Percentiles rank a stretch among this genome's conserved stretches.
phyloP scores from a whole-genome alignment of 148 eudicot species.

The Polygonum maritimum region DNA sequence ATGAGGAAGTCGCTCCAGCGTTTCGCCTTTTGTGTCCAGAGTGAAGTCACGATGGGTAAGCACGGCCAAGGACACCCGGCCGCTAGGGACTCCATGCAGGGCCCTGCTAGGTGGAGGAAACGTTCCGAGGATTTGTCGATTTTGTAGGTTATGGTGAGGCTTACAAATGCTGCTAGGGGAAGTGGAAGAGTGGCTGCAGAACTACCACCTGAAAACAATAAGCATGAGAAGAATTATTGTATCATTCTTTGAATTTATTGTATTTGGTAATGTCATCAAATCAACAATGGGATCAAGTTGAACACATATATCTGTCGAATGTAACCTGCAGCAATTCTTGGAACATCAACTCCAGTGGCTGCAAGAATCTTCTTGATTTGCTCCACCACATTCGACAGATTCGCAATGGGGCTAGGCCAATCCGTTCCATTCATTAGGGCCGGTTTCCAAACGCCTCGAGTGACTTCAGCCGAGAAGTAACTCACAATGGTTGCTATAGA shows the following conservation, averaged over 20 bases:
- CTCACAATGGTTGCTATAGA: conserved; percentile 85
- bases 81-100: conserved; percentile 81
- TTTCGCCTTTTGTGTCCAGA: conserved; percentile 87
- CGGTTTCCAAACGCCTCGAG: conserved; percentile 95
- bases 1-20: conserved; percentile 80
- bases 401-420: conserved; percentile 99
- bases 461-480: conserved; percentile 95
- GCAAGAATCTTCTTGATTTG: conserved; percentile 87
- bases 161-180: conserved; percentile 91
- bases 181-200: conserved; percentile 84
- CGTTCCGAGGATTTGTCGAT: conserved; percentile 87
- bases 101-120: conserved; percentile 89
- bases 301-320: no score
- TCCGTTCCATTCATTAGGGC: conserved; percentile 95
- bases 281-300: no score
- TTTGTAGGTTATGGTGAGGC: conserved; percentile 94
- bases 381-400: conserved; percentile 77
- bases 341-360: conserved; percentile 83
- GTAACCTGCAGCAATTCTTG: conserved; percentile 76
- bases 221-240: background rate
- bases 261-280: no score
- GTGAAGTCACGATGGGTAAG: conserved; percentile 80
- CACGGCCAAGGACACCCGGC: conserved; percentile 98
- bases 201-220: conserved; percentile 41
- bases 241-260: background rate